A percentile compares a stretch with the other conserved stretches of the same genome.
Evolutionary conservation across 805 yeast genomes (phyloP).

Genomic region (Starmerella bombi): DNA sequence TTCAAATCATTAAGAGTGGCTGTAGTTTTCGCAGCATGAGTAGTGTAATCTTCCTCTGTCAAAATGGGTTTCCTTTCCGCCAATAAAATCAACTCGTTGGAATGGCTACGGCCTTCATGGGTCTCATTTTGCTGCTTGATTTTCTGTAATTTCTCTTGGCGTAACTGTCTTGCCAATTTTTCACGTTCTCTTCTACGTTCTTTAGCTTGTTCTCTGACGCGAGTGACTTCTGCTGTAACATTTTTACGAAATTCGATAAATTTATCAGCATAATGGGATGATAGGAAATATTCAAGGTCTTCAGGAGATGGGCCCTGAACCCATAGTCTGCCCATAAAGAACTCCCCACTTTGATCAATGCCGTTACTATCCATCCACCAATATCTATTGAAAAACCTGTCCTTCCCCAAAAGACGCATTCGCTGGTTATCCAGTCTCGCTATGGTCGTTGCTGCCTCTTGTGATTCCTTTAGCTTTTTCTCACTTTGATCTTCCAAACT

Average conservation of each 20-base stretch:
- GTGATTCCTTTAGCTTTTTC: constrained; percentile 37
- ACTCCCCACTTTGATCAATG: constrained; percentile 29
- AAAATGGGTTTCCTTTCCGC: neutral
- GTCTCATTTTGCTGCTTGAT: neutral
- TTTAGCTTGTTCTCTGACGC: neutral
- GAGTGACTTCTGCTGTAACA: neutral
- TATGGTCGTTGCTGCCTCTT: constrained; percentile 45
- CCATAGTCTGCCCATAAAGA: constrained; percentile 76
- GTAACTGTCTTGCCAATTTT: neutral
- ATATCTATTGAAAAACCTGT: constrained; percentile 70
- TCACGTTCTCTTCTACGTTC: too few relatives aligned
- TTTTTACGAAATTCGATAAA: constrained; percentile 9
- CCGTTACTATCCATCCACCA: constrained; percentile 95
- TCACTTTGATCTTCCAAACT: constrained; percentile 29
- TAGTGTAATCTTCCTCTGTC: too few relatives aligned
- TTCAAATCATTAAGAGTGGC: neutral
- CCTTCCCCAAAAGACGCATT: constrained; percentile 63
- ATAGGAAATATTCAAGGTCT: constrained; percentile 30
- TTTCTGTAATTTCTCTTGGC: neutral
- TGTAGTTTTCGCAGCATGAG: neutral
- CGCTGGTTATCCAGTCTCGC: constrained; percentile 52
- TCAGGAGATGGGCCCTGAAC: constrained; percentile 73
- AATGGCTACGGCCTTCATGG: too few relatives aligned
- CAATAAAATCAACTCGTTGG: neutral
- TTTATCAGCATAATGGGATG: constrained; percentile 17